phyloP scores from a whole-genome alignment of 2,329 filamentous ascomycete species.

The Leptographium lundbergii region DNA sequence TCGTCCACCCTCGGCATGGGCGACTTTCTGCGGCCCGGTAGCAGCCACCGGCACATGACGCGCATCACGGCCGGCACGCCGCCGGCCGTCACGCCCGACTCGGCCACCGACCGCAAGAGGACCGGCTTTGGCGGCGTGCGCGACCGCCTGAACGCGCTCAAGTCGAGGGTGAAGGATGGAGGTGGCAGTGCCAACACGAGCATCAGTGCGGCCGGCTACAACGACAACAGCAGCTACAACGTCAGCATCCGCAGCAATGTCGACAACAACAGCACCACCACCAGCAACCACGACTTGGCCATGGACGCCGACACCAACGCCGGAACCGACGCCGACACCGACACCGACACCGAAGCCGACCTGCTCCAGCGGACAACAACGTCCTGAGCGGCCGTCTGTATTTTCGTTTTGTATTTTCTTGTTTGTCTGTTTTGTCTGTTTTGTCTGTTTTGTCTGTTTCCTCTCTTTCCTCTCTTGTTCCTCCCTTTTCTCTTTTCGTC shows the following conservation, averaged over 20 bases:
- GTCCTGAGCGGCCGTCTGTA: background rate
- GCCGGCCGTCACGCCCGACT: background rate
- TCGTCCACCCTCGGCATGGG: background rate
- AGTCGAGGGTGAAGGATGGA: conserved; percentile 14
- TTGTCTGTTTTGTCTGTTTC: background rate
- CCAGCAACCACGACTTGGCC: background rate
- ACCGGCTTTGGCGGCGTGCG: conserved; percentile 11
- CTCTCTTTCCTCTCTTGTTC: background rate
- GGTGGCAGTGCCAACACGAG: background rate
- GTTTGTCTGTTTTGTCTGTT: background rate
- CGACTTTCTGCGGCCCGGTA: conserved; percentile 4
- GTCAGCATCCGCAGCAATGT: background rate
- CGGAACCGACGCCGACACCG: background rate
- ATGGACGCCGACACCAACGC: background rate
- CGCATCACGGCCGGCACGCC: background rate
- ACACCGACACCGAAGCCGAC: background rate
- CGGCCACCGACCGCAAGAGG: background rate
- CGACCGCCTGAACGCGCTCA: conserved; percentile 15
- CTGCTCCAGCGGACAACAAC: background rate
- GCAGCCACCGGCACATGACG: background rate
- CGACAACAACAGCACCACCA: background rate
- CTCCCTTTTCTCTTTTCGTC: no score
- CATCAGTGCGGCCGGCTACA: no score
- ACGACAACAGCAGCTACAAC: background rate
- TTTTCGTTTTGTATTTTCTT: background rate